Conservation (phyloP, 805 yeast genomes). For the Zygosaccharomyces bisporus region DNA sequence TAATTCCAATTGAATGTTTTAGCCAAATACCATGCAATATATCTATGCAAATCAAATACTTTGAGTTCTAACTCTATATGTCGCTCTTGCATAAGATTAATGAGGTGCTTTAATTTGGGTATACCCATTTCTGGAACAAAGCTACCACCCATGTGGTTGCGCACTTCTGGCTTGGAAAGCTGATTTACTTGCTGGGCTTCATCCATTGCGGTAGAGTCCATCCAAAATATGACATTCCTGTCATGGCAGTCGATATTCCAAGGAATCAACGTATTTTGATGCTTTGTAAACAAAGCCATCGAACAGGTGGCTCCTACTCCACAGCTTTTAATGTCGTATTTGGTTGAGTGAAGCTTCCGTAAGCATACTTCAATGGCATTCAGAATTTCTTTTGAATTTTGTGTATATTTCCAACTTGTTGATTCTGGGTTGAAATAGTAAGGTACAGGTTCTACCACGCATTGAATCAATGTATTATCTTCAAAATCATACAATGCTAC, state of each 20-base stretch:
- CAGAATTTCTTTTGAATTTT: conserved; percentile 42
- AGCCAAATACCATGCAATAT: conserved; percentile 32
- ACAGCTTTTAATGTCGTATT: conserved; percentile 25
- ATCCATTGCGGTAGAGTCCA: conserved; percentile 47
- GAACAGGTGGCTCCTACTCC: conserved; percentile 59
- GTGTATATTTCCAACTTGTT: conserved; percentile 36
- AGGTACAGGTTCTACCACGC: conserved; percentile 20
- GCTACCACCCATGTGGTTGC: conserved; percentile 39
- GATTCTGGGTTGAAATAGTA: conserved; percentile 25
- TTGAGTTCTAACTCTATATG: conserved; percentile 26
- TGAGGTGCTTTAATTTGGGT: conserved; percentile 46
- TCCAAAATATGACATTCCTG: conserved; percentile 54
- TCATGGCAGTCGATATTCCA: conserved; percentile 25
- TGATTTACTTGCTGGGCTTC: conserved; percentile 37
- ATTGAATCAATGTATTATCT: conserved; percentile 18
- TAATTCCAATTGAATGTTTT: conserved; percentile 18
- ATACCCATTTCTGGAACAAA: conserved; percentile 57
- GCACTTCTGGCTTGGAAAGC: conserved; percentile 20
- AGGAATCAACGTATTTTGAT: conserved; percentile 26
- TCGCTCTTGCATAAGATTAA: conserved; percentile 24
- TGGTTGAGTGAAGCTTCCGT: conserved; percentile 4
- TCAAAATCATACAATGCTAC: conserved; percentile 32
- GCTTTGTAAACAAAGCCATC: conserved; percentile 43
- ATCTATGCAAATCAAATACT: conserved; percentile 53
- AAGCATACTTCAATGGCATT: conserved; percentile 32